Evolutionary conservation across 352 stramenopile genomes (phyloP), one percentile per base, ranked within the genome.

Genomic region (Phytophthora palmivora): DNA sequence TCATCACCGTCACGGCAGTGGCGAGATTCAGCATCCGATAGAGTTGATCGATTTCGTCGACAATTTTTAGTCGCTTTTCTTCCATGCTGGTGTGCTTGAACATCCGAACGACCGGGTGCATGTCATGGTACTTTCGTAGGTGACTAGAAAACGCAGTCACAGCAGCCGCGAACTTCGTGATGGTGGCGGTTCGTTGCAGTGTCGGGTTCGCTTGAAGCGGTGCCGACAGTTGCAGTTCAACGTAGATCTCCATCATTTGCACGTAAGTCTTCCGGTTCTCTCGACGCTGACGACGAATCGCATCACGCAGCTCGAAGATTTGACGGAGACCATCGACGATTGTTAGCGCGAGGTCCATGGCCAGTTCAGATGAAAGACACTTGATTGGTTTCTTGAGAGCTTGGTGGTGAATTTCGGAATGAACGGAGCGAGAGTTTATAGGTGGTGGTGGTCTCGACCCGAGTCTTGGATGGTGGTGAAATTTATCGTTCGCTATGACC

Each of bases 31-130:
- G 55, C 46, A 76, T 49, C 43, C 46, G 59, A 24, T 70, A 67
- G 15, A 78, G 36, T 36, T 61, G 52, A 43, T 82, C 66, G 34
- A 81, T 65, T 15, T 78, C 64, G 26, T 68, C 46, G 6, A 74
- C 48, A 18, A 78, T 34, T 1, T 57, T 12, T 0, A 58, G 60
- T 14, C 72, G 45, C 16, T 76, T 36, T 1, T 71, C 51, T 56
- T 74, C 70, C 72, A 81, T 62, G 2, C n/a, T 28, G 7, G 26
- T 47, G 32, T 44, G 22, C 32, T 63, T 59, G 33, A 67, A 59
- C 5, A 76, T 30, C 5, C 67, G 63, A n/a, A 2, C 47, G 15
- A 70, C 9, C 14, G 49, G 37, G 12, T 63, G 48, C 63, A 63
- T 65, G 11, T 54, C 44, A 18, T 57, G 22, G 16, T 72, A 67